These are phyloP conservation scores for Aspergillus sp. DNA, from an alignment of 2,329 filamentous ascomycete genomes.

Conservation along the genomic window DNA sequence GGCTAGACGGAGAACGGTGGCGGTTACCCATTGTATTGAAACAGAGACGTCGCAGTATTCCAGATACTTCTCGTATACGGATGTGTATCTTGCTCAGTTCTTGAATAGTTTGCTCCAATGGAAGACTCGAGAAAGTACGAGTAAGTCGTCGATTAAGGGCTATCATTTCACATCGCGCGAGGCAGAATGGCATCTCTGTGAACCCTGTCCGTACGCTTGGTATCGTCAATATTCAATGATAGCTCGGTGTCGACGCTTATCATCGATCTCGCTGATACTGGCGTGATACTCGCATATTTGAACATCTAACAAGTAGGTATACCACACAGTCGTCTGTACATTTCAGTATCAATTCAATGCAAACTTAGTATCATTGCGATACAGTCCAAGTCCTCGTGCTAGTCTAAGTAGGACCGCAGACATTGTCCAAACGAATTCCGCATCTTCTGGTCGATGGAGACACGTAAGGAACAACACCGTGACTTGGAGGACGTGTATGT, in stretches of 20 bases:
- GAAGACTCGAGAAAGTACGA: slow-evolving; percentile 17
- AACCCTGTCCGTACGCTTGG: slow-evolving; percentile 41
- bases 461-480: slow-evolving; percentile 55
- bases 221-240: slow-evolving; percentile 46
- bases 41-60: slow-evolving; percentile 9
- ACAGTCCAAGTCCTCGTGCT: slow-evolving; percentile 42
- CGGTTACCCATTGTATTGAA: slow-evolving; percentile 7
- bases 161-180: slow-evolving; percentile 47
- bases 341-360: slow-evolving; percentile 43
- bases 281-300: slow-evolving; percentile 45
- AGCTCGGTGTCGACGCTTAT: slow-evolving; percentile 36
- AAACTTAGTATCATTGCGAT: slow-evolving; percentile 46
- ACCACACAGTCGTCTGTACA: slow-evolving; percentile 48
- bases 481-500: slow-evolving; percentile 57
- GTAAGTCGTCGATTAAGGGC: slow-evolving; percentile 27
- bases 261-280: slow-evolving; percentile 23
- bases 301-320: slow-evolving; percentile 43
- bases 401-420: slow-evolving; percentile 36
- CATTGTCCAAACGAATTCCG: slow-evolving; percentile 41
- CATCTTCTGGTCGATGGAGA: slow-evolving; percentile 36
- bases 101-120: not conserved
- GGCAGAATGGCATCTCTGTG: slow-evolving; percentile 45
- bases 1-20: slow-evolving; percentile 10
- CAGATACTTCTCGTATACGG: slow-evolving; percentile 10
- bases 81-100: slow-evolving; percentile 8